Base-by-base conservation (phyloP, 768 basidiomycete genomes). In the Rhizopogon roseolus region DNA sequence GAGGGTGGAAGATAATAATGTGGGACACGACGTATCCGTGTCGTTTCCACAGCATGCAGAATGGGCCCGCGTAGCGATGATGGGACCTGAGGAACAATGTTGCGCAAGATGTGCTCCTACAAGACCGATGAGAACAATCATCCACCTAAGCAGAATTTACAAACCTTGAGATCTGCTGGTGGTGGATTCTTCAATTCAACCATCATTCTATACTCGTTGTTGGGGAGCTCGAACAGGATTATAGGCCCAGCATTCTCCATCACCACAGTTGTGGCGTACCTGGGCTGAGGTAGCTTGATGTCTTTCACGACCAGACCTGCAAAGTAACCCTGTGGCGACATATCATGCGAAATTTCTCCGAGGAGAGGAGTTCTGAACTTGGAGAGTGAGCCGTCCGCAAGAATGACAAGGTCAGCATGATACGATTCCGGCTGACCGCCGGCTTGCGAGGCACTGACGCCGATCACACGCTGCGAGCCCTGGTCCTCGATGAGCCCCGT, bases 361-460 rank as follows among this genome's bases (percentile, higher is more conserved):
- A 84, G 76, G 38, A 90, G 80, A 5, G 73, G 57, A 4, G 69
- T 73, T 40, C 93, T 77, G 78, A 95, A 92, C 63, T 93, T 93
- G 13, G 88, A 92, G 71, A 89, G 88, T 68, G 90, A 93, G 0
- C 93, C 93, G 66, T 97, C 93, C 5, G 92, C 91, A 54, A 94
- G 73, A 64, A 96, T 75, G 37, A 90, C 88, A 36, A 97, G 69
- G 55, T 86, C 81, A 0, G 87, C 90, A 54, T 72, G 75, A 61
- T 82, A 81, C 3, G 76, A 65, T 53, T 82, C 74, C 59, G 80
- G 75, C 56, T 74, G 71, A 29, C 57, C 56, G 6, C 67, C 66
- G 29, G 49, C 66, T 53, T 71, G 72, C 42, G 77, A 78, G 39
- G 82, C 80, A 11, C 73, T 73, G 25, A 88, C 83, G 9, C 88